phyloP scores from a whole-genome alignment of 2,329 filamentous ascomycete species.

The Westerdykella sp. region DNA sequence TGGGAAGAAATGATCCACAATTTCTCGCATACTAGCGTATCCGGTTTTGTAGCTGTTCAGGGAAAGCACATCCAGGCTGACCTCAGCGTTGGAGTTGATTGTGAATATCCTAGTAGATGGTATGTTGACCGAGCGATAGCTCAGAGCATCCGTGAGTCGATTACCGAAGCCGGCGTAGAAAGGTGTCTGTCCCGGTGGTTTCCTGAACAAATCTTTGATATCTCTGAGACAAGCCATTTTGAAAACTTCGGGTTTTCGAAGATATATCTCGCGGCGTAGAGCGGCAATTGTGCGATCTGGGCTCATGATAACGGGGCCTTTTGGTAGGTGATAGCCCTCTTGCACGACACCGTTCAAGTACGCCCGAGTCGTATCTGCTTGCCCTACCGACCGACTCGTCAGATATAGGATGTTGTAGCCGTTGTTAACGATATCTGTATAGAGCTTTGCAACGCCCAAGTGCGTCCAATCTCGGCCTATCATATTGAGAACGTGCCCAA shows the following conservation, averaged over 20 bases:
- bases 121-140: conserved; percentile 93
- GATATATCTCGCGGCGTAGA: conserved; percentile 82
- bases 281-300: conserved; percentile 94
- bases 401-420: conserved; percentile 99
- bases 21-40: conserved; percentile 93
- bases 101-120: conserved; percentile 93
- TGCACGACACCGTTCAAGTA: conserved; percentile 88
- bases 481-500: conserved; percentile 92
- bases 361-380: conserved; percentile 80
- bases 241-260: conserved; percentile 96
- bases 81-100: conserved; percentile 96
- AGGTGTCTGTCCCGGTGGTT: conserved; percentile 59
- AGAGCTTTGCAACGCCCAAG: conserved; percentile 90
- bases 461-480: conserved; percentile 98
- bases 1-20: conserved; percentile 97
- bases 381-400: conserved; percentile 87
- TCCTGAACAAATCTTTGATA: conserved; percentile 77
- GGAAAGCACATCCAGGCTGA: conserved; percentile 81
- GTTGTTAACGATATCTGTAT: conserved; percentile 89
- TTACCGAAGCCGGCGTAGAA: conserved; percentile 99
- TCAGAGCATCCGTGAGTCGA: conserved; percentile 89
- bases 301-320: conserved; percentile 88
- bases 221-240: conserved; percentile 98
- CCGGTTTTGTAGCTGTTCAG: conserved; percentile 94
- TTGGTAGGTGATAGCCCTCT: conserved; percentile 77